phyloP scores from a whole-genome alignment of 2,329 filamentous ascomycete genomes.

The Aspergillus awamori region DNA sequence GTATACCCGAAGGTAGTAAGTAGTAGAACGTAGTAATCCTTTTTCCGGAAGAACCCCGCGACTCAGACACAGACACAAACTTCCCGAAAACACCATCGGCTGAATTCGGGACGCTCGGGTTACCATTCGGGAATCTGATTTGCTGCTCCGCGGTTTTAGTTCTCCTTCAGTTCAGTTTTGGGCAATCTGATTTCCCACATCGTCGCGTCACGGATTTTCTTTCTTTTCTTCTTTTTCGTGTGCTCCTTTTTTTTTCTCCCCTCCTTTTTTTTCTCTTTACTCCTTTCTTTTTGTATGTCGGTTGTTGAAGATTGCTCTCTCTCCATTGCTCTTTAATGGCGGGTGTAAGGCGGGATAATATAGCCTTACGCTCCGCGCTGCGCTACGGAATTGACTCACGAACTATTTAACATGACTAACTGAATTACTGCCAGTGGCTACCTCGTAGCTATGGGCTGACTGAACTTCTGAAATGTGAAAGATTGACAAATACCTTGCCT shows the following conservation, averaged over 20 bases:
- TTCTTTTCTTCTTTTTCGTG: constrained; percentile 5
- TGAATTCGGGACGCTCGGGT: constrained; percentile 24
- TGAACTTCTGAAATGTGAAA: background rate
- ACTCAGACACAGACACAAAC: background rate
- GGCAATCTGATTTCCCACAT: background rate
- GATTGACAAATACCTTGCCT: background rate
- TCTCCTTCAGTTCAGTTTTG: constrained; percentile 9
- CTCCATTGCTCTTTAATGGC: too few species aligned
- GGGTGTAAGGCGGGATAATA: too few species aligned
- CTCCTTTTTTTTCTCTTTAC: too few species aligned
- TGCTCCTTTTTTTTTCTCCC: too few species aligned
- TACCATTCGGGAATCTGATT: constrained; percentile 23
- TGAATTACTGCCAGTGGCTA: background rate
- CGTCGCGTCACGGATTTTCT: background rate
- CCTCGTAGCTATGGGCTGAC: background rate
- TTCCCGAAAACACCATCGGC: constrained; percentile 16
- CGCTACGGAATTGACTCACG: too few species aligned
- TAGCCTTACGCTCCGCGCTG: too few species aligned
- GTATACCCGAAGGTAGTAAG: background rate
- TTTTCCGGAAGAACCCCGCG: too few species aligned
- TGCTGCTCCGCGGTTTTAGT: constrained; percentile 11
- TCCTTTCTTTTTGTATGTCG: too few species aligned
- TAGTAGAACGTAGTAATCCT: too few species aligned
- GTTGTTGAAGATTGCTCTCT: too few species aligned
- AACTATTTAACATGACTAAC: background rate